A percentile compares a stretch with the other conserved stretches of the same genome.
Evolutionary conservation across 2,329 filamentous ascomycete species (phyloP).

Genomic region (Cercospora nicotianae): DNA sequence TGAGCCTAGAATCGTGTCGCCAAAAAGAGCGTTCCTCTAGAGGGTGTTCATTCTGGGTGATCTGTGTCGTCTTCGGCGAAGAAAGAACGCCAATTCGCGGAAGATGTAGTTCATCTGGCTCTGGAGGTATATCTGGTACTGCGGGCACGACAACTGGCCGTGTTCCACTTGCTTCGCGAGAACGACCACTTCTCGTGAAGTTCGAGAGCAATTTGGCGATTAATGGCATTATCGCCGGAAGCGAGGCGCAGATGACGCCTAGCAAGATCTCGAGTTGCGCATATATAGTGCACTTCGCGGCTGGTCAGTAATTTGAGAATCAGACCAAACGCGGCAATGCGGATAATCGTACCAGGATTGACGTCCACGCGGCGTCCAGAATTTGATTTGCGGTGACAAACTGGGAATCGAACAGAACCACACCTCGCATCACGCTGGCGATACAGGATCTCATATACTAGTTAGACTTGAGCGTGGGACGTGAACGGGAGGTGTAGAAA

Average conservation of each 20-base stretch:
- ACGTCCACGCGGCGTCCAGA: background rate
- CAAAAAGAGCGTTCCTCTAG: background rate
- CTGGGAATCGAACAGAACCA: background rate
- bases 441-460: background rate
- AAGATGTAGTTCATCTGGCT: background rate
- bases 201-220: background rate
- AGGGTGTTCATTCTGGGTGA: background rate
- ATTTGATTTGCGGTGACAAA: background rate
- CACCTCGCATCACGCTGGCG: background rate
- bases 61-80: background rate
- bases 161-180: background rate
- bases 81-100: background rate
- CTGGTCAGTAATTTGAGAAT: background rate
- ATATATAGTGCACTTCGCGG: background rate
- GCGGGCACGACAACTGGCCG: background rate
- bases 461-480: background rate
- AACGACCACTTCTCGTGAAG: background rate
- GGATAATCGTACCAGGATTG: background rate
- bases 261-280: background rate
- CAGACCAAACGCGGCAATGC: background rate
- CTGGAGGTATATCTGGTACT: background rate
- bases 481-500: background rate
- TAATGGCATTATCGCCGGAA: background rate
- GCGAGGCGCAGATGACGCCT: background rate
- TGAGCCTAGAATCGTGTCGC: background rate